Base-by-base conservation (phyloP, 345 rosid species). In the Combretum micranthum region DNA sequence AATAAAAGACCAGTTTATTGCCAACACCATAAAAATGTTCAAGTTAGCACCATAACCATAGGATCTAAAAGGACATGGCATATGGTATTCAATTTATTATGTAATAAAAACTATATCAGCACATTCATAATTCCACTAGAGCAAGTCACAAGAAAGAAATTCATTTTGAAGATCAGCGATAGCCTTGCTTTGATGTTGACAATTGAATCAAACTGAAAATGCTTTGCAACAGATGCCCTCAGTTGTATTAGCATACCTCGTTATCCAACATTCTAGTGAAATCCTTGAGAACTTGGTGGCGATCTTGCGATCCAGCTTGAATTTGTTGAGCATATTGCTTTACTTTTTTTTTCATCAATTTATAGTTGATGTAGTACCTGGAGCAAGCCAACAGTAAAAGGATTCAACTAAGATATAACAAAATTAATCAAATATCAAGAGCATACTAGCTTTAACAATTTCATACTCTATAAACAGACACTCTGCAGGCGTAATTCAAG, bases 301-400 rank as follows among this genome's bases (percentile, higher is more conserved):
- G 95, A 67, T 94, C 93, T 63, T 54, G 80, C 45, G 78, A 65
- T 62, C 96, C 99, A 44, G 68, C 81, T 71, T 71, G 76, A 55
- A 94, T 90, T 71, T 90, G 97, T 17, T 75, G 85, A 64, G 74
- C 80, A 67, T 94, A 85, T 60, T 90, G 87, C 64, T 69, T 83
- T 72, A 94, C 96, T 69, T 64, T 94, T 81, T 87, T 87, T 81
- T 90, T 94, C 99, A 90, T 94, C 64, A 90, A 68, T 60, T 94
- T 94, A 60, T 94, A 94, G 75, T 90, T 87, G 63, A 94, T 94
- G 64, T 94, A 94, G 72, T 85, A 87, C 44, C 99, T 93, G 80
- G 52, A 70, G 32, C 22, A 53, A 57, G 39, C 3, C 39, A 32
- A 9, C 39, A 4, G 9, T 11, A 32, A 32, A 32, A 32, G 39